Evolutionary conservation across 2,329 filamentous ascomycete genomes (phyloP), one percentile per base, ranked within the genome.

Genomic region (Curvularia verruculosa): DNA sequence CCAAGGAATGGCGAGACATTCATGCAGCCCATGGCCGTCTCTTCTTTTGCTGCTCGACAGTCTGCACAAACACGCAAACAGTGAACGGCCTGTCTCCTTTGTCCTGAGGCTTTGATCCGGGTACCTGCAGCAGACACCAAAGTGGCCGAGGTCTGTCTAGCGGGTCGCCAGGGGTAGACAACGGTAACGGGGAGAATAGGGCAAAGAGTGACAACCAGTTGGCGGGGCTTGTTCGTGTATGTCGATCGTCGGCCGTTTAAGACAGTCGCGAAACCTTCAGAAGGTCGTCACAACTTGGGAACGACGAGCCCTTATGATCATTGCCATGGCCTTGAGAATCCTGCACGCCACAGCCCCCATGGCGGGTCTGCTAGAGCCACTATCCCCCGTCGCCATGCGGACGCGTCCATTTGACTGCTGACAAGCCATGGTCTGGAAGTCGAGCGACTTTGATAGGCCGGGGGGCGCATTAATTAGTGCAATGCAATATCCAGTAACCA

Each of bases 291-390:
- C n/a, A 51, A 41, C 60, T 51, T 60, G 65, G 66, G 68, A 67
- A 44, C 50, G 64, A 59, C 59, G 52, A 58, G 63, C 52, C 64
- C 69, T 71, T 71, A 71, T 70, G 69, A 63, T 56, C 56, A 60
- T 61, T 63, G 65, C 62, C 64, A 63, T 65, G 57, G 58, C 53
- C 57, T 59, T 63, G 61, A 63, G 57, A 60, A 64, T 61, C 59
- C 65, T 57, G 52, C 65, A 67, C 70, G 67, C 66, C 69, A 68
- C 67, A 56, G 59, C 51, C 58, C 51, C 51, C 47, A 56, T 63
- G 56, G 54, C 64, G 43, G 62, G 62, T 56, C 65, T 66, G 64
- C 63, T 59, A 69, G 69, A 34, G 71, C 67, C 68, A 70, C 57
- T 58, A 31, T 56, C 58, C 4, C 61, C 61, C 56, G 63, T 53